Evolutionary conservation across 345 rosid species (phyloP), one percentile per base, ranked within the genome.

Genomic region (Pugionium dolabratum): DNA sequence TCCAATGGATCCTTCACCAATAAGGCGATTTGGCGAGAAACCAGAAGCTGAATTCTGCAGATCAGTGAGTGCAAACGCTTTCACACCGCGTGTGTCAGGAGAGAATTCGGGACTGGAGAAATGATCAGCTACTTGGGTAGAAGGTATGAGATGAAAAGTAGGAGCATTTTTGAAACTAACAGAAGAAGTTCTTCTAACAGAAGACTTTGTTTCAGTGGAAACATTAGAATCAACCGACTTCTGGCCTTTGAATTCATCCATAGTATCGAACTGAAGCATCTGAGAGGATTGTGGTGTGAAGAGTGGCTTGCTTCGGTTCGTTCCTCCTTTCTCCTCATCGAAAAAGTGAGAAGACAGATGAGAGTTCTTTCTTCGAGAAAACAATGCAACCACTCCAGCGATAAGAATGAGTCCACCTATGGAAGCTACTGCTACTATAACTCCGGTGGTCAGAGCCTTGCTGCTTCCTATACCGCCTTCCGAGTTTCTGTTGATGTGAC

Each of bases 1-100:
- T 46, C 99, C 99, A 56, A 83, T 53, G 39, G 85, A 67, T 54
- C 97, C 99, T 83, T 85, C 86, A 25, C 97, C 99, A 18, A 88
- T 73, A 39, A 90, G 87, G 29, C 85, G 86, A 37, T 79, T 80
- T 0, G 80, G 62, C 1, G 91, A 85, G 72, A 94, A 90, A 77
- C 76, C 78, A 49, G 74, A 80, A 0, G 91, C 85, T 2, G 92
- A 84, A 25, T 72, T 74, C 82, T 79, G 89, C 72, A 90, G 67
- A 59, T 94, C 99, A 10, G 79, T 28, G 72, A 88, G 75, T 25
- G 82, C 3, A 75, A 82, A 86, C 11, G 75, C 66, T 6, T 48
- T 62, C 8, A 87, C 77, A 54, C 66, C 84, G 40, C 77, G 68
- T 9, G 88, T 79, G 66, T 78, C 78, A 33, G 73, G 74, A 49